A percentile compares a stretch with the other conserved stretches of the same genome.
These are phyloP conservation scores for Penicillium maclennaniae DNA, from an alignment of 495 filamentous ascomycete species.

Conservation along the genomic window DNA sequence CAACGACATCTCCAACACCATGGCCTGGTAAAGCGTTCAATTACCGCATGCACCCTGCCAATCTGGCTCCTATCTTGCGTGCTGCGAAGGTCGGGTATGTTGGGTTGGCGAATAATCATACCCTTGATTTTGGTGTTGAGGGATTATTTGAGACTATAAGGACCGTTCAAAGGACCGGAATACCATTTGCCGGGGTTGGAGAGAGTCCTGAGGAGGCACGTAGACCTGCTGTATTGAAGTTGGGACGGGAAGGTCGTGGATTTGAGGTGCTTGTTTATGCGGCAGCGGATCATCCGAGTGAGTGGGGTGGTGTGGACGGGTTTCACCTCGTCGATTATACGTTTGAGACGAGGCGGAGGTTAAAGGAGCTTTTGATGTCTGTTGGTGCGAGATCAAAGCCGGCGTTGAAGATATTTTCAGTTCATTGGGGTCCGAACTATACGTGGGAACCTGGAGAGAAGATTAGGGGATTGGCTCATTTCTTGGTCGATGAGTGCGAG, in stretches of 20 bases:
- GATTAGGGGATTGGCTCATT: conserved; percentile 35
- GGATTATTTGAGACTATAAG: conserved; percentile 34
- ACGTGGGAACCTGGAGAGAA: conserved; percentile 25
- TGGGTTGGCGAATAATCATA: conserved; percentile 40
- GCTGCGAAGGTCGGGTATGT: conserved; percentile 32
- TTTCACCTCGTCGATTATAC: conserved; percentile 39
- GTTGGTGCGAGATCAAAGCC: conserved; percentile 1
- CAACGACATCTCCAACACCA: conserved; percentile 24
- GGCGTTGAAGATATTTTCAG: conserved; percentile 35
- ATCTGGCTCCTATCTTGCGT: conserved; percentile 26
- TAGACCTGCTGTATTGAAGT: conserved; percentile 24
- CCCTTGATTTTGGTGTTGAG: conserved; percentile 32
- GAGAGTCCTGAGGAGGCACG: conserved; percentile 25
- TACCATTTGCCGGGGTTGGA: conserved; percentile 29
- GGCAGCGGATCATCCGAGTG: conserved; percentile 25
- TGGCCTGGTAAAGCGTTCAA: conserved; percentile 44
- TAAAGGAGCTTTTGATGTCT: conserved; percentile 20
- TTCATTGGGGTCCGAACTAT: conserved; percentile 46
- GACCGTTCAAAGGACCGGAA: conserved; percentile 18
- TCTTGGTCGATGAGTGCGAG: conserved; percentile 41
- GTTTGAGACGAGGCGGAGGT: conserved; percentile 8
- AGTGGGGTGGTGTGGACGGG: conserved; percentile 18
- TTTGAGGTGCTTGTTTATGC: conserved; percentile 24
- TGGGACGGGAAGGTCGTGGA: not conserved
- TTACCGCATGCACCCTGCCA: conserved; percentile 42